A percentile compares a stretch with the other conserved stretches of the same genome.
Evolutionary conservation across 139 green algal genomes (phyloP).

Genomic region (Pycnococcus provasolii): DNA sequence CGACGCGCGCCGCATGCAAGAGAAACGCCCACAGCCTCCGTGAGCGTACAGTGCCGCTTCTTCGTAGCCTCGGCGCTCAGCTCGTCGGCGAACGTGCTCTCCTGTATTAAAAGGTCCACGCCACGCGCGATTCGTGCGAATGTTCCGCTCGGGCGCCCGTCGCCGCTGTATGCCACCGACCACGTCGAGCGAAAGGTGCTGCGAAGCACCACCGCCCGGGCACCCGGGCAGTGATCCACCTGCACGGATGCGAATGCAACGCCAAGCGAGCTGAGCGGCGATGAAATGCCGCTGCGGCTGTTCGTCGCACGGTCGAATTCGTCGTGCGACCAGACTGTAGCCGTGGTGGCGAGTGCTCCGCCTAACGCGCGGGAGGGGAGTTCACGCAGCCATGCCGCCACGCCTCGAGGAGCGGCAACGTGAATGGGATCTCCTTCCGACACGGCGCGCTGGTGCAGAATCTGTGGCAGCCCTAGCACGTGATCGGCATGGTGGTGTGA

Average conservation of each 20-base stretch:
- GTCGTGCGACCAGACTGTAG: too few species aligned
- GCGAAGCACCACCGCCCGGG: not conserved
- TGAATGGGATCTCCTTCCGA: not conserved
- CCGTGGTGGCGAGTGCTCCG: too few species aligned
- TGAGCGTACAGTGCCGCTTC: constrained; percentile 13
- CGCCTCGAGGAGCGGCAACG: too few species aligned
- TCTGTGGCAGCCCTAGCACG: constrained; percentile 8
- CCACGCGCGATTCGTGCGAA: constrained; percentile 1
- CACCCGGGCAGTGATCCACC: constrained; percentile 13
- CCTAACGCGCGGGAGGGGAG: too few species aligned
- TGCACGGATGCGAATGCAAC: constrained; percentile 1
- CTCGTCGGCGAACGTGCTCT: constrained; percentile 13
- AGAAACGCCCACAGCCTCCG: constrained; percentile 5
- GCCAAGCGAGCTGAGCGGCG: too few species aligned
- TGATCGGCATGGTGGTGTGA: constrained; percentile 25
- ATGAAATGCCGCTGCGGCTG: too few species aligned
- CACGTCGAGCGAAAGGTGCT: not conserved
- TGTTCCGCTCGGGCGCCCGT: not conserved
- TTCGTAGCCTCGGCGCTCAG: constrained; percentile 2
- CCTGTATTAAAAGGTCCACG: constrained; percentile 16
- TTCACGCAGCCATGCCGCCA: too few species aligned
- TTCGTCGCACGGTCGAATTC: not conserved
- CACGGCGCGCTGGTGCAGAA: constrained; percentile 1
- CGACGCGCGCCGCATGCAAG: not conserved
- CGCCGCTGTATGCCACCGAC: constrained; percentile 12